phyloP scores from a whole-genome alignment of 345 rosid genomes.

The Ailanthus altissimus region DNA sequence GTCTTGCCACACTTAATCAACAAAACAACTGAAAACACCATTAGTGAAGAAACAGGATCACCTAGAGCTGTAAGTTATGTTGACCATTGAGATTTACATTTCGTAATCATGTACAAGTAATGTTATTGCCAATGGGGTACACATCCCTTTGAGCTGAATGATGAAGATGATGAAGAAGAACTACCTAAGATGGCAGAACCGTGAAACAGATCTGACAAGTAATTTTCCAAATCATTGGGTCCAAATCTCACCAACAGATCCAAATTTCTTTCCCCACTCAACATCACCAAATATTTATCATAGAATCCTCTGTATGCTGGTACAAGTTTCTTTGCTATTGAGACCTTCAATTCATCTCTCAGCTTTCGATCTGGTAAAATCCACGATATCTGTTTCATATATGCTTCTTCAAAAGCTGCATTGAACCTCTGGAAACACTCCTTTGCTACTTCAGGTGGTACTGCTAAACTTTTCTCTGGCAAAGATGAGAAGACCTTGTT shows the following conservation, averaged over 20 bases:
- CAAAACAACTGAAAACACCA: neutral
- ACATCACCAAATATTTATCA: slow-evolving; percentile 30
- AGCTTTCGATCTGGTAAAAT: slow-evolving; percentile 55
- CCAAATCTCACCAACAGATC: slow-evolving; percentile 43
- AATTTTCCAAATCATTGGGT: slow-evolving; percentile 67
- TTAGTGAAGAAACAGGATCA: neutral
- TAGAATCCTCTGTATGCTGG: slow-evolving; percentile 64
- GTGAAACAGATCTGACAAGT: slow-evolving; percentile 70
- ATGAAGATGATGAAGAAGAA: slow-evolving; percentile 32
- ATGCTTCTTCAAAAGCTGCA: slow-evolving; percentile 70
- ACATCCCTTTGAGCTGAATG: slow-evolving; percentile 39
- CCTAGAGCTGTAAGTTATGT: neutral
- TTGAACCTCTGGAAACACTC: slow-evolving; percentile 59
- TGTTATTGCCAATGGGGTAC: slow-evolving; percentile 26
- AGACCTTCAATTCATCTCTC: slow-evolving; percentile 63
- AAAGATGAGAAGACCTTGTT: slow-evolving; percentile 52
- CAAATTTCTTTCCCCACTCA: slow-evolving; percentile 39
- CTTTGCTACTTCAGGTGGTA: slow-evolving; percentile 46
- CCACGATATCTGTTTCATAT: slow-evolving; percentile 60
- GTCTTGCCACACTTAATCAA: neutral
- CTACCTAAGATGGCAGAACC: slow-evolving; percentile 39
- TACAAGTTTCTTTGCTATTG: slow-evolving; percentile 57
- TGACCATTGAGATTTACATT: slow-evolving; percentile 15
- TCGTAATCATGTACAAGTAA: neutral
- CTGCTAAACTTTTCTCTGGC: slow-evolving; percentile 40